These are phyloP conservation scores for Ramalina intermedia DNA, from an alignment of 495 filamentous ascomycete species.

Conservation along the genomic window DNA sequence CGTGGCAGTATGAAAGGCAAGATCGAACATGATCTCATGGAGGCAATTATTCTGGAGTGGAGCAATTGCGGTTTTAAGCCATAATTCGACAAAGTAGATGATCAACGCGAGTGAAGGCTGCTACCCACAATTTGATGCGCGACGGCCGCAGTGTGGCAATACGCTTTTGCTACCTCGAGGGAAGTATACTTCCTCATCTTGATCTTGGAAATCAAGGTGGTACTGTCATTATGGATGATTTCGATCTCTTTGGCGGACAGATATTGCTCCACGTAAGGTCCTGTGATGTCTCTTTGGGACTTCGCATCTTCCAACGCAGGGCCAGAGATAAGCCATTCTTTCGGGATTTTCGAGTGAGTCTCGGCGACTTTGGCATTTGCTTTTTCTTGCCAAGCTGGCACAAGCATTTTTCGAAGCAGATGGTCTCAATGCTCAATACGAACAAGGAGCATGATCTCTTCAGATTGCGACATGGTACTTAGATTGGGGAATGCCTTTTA, in stretches of 20 bases:
- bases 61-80: not conserved
- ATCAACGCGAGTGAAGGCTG: not conserved
- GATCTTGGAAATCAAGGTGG: slow-evolving; percentile 20
- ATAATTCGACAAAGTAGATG: not conserved
- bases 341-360: slow-evolving; percentile 3
- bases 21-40: slow-evolving; percentile 10
- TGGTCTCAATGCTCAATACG: not conserved
- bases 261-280: slow-evolving; percentile 21
- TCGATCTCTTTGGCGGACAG: slow-evolving; percentile 18
- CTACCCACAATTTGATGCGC: slow-evolving; percentile 27
- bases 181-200: slow-evolving; percentile 18
- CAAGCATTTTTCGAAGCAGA: not conserved
- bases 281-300: slow-evolving; percentile 4
- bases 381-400: slow-evolving; percentile 3
- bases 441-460: not conserved
- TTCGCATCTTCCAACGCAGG: slow-evolving; percentile 1
- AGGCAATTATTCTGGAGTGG: slow-evolving; percentile 11
- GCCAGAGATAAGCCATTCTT: slow-evolving; percentile 2
- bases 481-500: too few relatives aligned
- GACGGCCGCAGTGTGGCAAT: slow-evolving; percentile 28
- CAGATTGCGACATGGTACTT: too few relatives aligned
- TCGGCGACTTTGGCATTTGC: slow-evolving; percentile 7
- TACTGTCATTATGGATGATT: slow-evolving; percentile 24
- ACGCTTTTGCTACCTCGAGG: slow-evolving; percentile 27
- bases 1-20: slow-evolving; percentile 3